Base-by-base conservation (phyloP, 257 asterid species). In the Haberlea rhodopensis region DNA sequence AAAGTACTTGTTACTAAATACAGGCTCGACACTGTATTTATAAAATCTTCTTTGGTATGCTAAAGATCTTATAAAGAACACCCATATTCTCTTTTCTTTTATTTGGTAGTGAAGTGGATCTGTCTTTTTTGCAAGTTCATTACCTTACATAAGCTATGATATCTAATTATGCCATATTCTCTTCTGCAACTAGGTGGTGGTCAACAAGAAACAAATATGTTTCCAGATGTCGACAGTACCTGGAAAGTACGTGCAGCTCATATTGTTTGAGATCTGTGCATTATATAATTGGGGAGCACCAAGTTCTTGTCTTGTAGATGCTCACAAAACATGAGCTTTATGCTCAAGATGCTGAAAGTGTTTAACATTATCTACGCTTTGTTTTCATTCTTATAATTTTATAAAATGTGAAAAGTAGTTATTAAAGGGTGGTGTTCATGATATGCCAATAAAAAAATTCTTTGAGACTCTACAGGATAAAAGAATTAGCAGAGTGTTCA, bases 191-290 rank as follows among this genome's bases (percentile, higher is more conserved):
- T 65, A 88, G 96, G 96, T 73, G 86, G 88, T 49, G 66, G 81
- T 62, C 87, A 83, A 74, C 80, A 85, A 16, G 98, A 86, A 66
- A 72, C 87, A 64, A 80, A 75, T 76, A 54, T 91, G 78, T 91
- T 91, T 69, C 98, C 98, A 21, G 96, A 84, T 60, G 98, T 87
- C 10, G 91, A 83, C 72, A 88, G 98, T 82, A 71, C 90, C 71
- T 91, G 98, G 96, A 91, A 83, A 40, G 48, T 40, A 40, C 2
- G 48, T 13, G 48, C 11, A 40, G 13, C 48, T 40, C 48, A 4
- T 40, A 40, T 40, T 40, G 48, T 40, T 34, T 34, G 5, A 34
- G 45, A 34, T 34, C 45, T 34, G 2, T 34, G 0, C 45, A 1
- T 10, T 34, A 11, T 13, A 37, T 37, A 37, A 37, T 37, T 0